Percentiles rank a stretch among this genome's conserved stretches.
phyloP scores from a whole-genome alignment of 2,329 filamentous ascomycete species.

The Fusarium brachygibbosum region DNA sequence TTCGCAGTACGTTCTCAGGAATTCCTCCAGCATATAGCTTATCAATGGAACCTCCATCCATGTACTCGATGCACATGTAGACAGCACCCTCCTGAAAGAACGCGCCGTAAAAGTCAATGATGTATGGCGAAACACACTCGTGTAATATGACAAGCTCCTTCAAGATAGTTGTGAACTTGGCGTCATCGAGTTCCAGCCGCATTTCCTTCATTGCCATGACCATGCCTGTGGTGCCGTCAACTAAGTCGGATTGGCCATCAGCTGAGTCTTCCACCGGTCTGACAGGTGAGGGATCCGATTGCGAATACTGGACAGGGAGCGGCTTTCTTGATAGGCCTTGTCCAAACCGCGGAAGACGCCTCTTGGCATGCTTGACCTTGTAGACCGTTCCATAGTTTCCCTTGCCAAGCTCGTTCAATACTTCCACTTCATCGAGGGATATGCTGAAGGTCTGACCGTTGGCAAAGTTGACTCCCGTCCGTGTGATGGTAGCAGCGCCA shows the following conservation, averaged over 20 bases:
- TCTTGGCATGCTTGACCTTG: constrained; percentile 89
- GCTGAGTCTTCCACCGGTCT: constrained; percentile 49
- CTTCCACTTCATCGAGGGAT: constrained; percentile 95
- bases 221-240: constrained; percentile 73
- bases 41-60: constrained; percentile 98
- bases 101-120: constrained; percentile 98
- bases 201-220: constrained; percentile 99
- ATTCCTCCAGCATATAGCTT: constrained; percentile 93
- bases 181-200: constrained; percentile 92
- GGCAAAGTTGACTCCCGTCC: constrained; percentile 91
- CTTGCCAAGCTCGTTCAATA: constrained; percentile 92
- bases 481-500: constrained; percentile 90
- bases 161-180: constrained; percentile 96
- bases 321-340: constrained; percentile 67
- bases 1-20: constrained; percentile 87
- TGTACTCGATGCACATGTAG: constrained; percentile 99
- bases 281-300: constrained; percentile 54
- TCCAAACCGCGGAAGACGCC: constrained; percentile 69
- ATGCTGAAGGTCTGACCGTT: constrained; percentile 92
- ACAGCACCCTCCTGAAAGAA: constrained; percentile 99
- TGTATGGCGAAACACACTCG: constrained; percentile 93
- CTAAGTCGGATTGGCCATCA: constrained; percentile 50
- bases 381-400: constrained; percentile 99
- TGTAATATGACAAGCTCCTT: constrained; percentile 98
- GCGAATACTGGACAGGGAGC: constrained; percentile 54